Percentiles rank a stretch among this genome's conserved stretches.
phyloP scores from a whole-genome alignment of 495 filamentous ascomycete genomes.

The Talaromyces trachyspermus region DNA sequence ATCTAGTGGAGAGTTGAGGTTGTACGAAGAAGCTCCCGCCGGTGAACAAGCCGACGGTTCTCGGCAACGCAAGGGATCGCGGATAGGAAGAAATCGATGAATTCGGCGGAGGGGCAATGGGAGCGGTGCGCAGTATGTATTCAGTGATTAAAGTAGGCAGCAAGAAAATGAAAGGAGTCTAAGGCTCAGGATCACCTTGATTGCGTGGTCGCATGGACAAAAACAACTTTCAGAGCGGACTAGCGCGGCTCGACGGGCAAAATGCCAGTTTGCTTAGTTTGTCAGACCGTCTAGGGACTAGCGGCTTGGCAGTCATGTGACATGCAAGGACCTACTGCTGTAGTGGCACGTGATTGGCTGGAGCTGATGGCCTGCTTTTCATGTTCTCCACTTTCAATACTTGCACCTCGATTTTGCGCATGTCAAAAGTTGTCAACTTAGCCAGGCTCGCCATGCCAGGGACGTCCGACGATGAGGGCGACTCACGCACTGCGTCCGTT shows the following conservation, averaged over 20 bases:
- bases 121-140: no score
- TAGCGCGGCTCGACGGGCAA: no score
- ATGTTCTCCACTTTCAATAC: not conserved
- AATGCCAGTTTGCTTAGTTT: not conserved
- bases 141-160: no score
- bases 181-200: not conserved
- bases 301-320: no score
- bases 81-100: no score
- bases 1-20: not conserved
- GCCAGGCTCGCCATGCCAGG: slow-evolving; percentile 19
- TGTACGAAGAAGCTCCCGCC: not conserved
- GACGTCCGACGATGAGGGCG: slow-evolving; percentile 29
- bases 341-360: not conserved
- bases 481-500: slow-evolving; percentile 36
- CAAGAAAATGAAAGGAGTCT: not conserved
- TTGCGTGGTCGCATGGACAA: not conserved
- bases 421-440: not conserved
- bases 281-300: not conserved
- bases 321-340: no score
- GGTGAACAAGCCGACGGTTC: not conserved
- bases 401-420: not conserved
- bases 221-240: not conserved
- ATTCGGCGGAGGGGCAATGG: no score
- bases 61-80: not conserved
- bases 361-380: not conserved